Evolutionary conservation across 192 early-diverging fungal species (phyloP).

Genomic region (Funneliformis geosporum): DNA sequence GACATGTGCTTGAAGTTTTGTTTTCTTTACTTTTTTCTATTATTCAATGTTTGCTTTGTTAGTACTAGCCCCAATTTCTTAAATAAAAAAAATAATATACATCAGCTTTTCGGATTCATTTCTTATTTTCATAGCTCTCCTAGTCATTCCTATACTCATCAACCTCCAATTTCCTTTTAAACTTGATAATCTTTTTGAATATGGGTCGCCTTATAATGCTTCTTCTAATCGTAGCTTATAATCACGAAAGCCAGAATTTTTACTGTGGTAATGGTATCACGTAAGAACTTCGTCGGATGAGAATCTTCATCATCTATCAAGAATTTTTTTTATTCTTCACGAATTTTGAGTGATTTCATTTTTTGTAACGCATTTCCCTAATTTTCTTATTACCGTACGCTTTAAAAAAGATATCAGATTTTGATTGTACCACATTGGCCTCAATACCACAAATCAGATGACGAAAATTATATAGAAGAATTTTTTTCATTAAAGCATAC

Average conservation of each 20-base stretch:
- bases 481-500: background rate
- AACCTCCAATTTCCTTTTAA: background rate
- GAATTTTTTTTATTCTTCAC: background rate
- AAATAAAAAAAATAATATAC: conserved; percentile 8
- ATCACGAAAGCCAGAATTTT: background rate
- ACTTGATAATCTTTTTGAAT: background rate
- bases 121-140: background rate
- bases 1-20: background rate
- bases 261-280: background rate
- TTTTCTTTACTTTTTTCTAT: conserved; percentile 15
- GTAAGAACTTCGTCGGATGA: background rate
- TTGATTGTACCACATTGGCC: too few relatives aligned
- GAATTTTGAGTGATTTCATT: background rate
- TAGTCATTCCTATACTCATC: background rate
- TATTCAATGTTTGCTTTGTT: background rate
- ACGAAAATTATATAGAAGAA: too few relatives aligned
- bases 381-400: too few relatives aligned
- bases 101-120: background rate
- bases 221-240: background rate
- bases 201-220: background rate
- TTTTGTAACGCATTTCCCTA: too few relatives aligned
- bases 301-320: background rate
- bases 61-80: background rate
- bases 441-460: too few relatives aligned
- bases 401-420: too few relatives aligned